A percentile compares a stretch with the other conserved stretches of the same genome.
phyloP scores from a whole-genome alignment of 345 rosid species.

The Pugionium dolabratum region DNA sequence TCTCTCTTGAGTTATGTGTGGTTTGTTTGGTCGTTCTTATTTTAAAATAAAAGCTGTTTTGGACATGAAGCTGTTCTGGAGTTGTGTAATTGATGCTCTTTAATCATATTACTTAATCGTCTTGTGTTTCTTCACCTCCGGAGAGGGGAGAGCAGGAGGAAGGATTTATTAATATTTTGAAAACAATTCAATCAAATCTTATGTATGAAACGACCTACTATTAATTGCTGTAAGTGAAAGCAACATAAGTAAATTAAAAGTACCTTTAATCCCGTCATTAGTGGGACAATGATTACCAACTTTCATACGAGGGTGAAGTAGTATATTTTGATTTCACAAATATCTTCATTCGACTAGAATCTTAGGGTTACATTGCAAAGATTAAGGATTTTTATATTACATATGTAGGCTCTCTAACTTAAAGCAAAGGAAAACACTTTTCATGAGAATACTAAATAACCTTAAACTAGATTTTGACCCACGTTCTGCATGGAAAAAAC shows the following conservation, averaged over 20 bases:
- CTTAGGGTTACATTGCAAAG: too few relatives aligned
- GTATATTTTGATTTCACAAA: neutral
- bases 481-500: too few relatives aligned
- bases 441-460: too few relatives aligned
- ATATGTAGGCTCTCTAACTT: too few relatives aligned
- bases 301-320: neutral
- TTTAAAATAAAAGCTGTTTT: constrained; percentile 30
- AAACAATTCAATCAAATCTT: neutral
- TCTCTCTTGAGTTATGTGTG: constrained; percentile 23
- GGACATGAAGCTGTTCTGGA: constrained; percentile 27
- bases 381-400: too few relatives aligned
- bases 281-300: neutral
- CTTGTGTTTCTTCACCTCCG: constrained; percentile 6
- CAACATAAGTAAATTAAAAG: neutral
- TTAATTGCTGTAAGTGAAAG: neutral
- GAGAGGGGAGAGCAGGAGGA: neutral
- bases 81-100: constrained; percentile 13
- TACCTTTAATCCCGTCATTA: neutral
- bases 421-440: too few relatives aligned
- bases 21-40: constrained; percentile 17
- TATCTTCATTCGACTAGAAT: too few relatives aligned
- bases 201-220: neutral
- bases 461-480: too few relatives aligned
- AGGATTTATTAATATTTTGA: neutral
- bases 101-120: neutral